Base-by-base conservation (phyloP, 257 asterid species). In the Paraleonurus japonicus region DNA sequence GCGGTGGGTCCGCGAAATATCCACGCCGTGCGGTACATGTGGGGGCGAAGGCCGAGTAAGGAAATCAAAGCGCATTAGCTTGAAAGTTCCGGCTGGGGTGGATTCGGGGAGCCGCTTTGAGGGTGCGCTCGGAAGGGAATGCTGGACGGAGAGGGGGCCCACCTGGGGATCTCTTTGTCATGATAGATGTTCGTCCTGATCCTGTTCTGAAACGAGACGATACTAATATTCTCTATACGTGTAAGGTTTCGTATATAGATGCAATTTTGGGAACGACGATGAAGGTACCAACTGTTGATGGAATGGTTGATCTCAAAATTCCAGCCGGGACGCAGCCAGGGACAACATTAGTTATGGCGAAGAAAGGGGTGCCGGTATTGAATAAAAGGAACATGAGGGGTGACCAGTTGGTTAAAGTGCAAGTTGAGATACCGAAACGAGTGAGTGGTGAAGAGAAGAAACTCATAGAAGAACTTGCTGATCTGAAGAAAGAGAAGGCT, bases 251-350 rank as follows among this genome's bases (percentile, higher is more conserved):
- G 5, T 92, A 95, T 24, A 83, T 81, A 4, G 99, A 90, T 64
- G 99, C 99, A 7, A 95, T 95, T 45, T 65, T 95, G 61, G 99
- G 99, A 7, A 87, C 97, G 0, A 88, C 92, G 0, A 70, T 70
- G 76, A 95, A 90, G 78, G 98, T 95, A 10, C 99, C 96, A 27
- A 92, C 99, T 0, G 98, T 95, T 0, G 98, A 95, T 63, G 99
- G 99, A 11, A 78, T 75, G 84, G 99, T 88, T 1, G 99, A 95
- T 57, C 90, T 92, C 57, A 95, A 87, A 74, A 85, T 95, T 27
- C 99, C 98, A 0, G 58, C 95, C 0, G 98, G 99, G 12, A 92
- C 97, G 12, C 99, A 95, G 67, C 97, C 99, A 0, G 97, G 97
- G 67, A 92, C 98, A 17, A 95, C 97, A 10, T 39, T 95, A 32